A percentile compares a stretch with the other conserved stretches of the same genome.
Conservation (phyloP, 2,329 filamentous ascomycete genomes). For the Botrytis byssoidea region DNA sequence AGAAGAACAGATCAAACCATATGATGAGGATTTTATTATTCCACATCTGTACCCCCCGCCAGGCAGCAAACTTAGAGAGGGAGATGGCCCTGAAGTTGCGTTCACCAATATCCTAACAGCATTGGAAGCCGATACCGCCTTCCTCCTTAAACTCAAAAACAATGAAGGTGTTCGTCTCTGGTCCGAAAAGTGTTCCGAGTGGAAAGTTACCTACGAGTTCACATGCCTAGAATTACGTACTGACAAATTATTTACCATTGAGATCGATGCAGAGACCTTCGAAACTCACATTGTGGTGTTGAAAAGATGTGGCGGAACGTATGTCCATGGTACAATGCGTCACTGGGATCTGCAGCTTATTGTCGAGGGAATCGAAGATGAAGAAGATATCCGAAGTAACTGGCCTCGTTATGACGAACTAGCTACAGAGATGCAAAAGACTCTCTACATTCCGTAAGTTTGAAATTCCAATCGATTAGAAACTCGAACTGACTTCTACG, state of each 20-base stretch:
- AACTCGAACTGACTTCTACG: not conserved
- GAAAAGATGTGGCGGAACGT: conserved; percentile 29
- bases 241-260: conserved; percentile 29
- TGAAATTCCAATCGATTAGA: not conserved
- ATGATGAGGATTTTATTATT: not conserved
- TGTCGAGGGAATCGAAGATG: conserved; percentile 25
- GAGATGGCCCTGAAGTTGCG: conserved; percentile 15
- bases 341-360: conserved; percentile 37
- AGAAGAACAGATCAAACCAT: conserved; percentile 6
- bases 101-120: conserved; percentile 37
- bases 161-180: conserved; percentile 29
- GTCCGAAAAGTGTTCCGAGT: conserved; percentile 24
- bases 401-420: conserved; percentile 25
- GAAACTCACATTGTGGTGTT: conserved; percentile 23
- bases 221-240: conserved; percentile 28
- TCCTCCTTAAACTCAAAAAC: conserved; percentile 31
- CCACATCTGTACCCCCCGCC: conserved; percentile 14
- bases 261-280: conserved; percentile 37
- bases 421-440: conserved; percentile 25
- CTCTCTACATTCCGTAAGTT: conserved; percentile 36
- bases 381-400: conserved; percentile 21
- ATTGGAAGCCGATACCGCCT: conserved; percentile 30
- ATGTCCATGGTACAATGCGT: conserved; percentile 36
- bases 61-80: not conserved
- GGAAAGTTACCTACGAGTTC: conserved; percentile 35